Evolutionary conservation across 495 filamentous ascomycete genomes (phyloP), one percentile per base, ranked within the genome.

Genomic region (Ramalina intermedia): DNA sequence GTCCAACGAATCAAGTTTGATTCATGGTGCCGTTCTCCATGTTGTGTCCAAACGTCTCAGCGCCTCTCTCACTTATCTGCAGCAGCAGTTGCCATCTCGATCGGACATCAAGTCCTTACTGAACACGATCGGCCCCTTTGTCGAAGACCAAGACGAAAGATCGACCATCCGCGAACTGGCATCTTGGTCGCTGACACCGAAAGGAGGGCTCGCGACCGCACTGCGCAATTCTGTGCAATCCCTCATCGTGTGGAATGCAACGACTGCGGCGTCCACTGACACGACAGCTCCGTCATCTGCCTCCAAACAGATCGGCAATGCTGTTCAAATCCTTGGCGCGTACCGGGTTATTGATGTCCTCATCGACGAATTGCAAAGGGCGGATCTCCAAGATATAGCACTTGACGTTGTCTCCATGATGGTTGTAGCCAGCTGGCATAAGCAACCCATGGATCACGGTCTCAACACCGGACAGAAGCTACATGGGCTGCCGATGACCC

Each of bases 1-100:
- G 43, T 88, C 87, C 0, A 72, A 75, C 33, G 91, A 96, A 54
- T 86, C 86, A 2, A 72, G 79, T 46, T 71, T 80, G 16, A 87
- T 94, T 70, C 85, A 96, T 49, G 70, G 72, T 36, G 82, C 87
- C 0, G 84, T 96, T 6, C 69, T 96, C 23, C 84, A 82, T 49
- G 87, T 95, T 50, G 76, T 87, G 3, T 84, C 85, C 3, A 80
- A 80, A 52, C 78, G 80, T 0, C 68, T 98, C 2, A 81, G 90
- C 51, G 76, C 82, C 52, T 77, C 81, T 26, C 72, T 98, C 14
- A 75, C 78, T 35, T 78, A 82, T 18, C 76, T 94, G 40, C 77
- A 84, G 49, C 73, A 78, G 13, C 74, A 76, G 35, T 74, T 85
- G 51, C 81, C 83, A 2, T 69, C 74, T 9, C 76, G 76, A 14